Base-by-base conservation (phyloP, 2,329 filamentous ascomycete genomes). In the Chalara sp. region DNA sequence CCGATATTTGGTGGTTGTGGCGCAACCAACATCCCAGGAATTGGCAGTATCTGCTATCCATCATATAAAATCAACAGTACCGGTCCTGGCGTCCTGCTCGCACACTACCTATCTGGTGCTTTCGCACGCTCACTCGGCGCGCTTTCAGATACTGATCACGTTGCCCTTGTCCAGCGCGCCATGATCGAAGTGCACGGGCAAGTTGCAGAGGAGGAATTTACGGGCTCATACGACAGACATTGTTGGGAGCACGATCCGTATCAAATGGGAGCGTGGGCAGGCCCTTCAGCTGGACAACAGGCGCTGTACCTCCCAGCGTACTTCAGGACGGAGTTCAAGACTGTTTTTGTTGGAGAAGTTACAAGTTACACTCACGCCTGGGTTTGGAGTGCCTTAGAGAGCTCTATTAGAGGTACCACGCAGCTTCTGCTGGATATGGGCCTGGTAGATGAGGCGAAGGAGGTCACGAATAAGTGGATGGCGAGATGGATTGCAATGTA, bases 331-430 rank as follows among this genome's bases (percentile, higher is more conserved):
- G 80, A 88, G 12, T 47, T 48, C 11, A 47, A 76, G 68, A 81
- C 83, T n/a, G 79, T 87, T 33, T 86, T 87, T 53, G 70, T 85
- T 5, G 80, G 80, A 2, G 84, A 88, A 64, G 83, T 87, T 61
- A 87, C 84, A 0, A 79, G 76, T 6, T 86, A 83, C 61, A 89
- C 84, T 0, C 84, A 88, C 61, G 83, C 82, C 1, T 87, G 83
- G 83, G 84, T 86, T 46, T 76, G 78, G 32, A 80, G 76, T 3
- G 84, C 84, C 1, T 68, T 88, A 5, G 84, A 88, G 61, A 84
- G 79, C 8, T 83, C 81, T 0, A 78, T 87, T 1, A 71, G 84
- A 1, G 81, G 84, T 0, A 79, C 80, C 0, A 74, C 81, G 5
- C 82, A 88, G 66, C 57, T 87, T 53, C 66, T 87, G 63, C 68